Conservation (phyloP, 352 stramenopile species). For the Thalassiosira ordinaria region DNA sequence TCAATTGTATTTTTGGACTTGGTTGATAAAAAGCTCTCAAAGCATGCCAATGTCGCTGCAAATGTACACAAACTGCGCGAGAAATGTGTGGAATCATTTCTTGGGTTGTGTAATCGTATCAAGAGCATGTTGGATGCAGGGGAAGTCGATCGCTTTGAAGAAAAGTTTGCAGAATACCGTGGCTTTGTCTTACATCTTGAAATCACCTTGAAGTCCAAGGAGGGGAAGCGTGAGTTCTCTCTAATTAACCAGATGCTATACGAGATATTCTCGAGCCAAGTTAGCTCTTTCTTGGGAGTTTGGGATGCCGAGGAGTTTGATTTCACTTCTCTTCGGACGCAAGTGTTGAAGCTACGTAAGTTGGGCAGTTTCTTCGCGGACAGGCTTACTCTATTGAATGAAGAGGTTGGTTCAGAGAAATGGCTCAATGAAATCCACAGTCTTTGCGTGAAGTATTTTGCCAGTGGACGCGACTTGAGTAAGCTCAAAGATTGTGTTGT, state of each 20-base stretch:
- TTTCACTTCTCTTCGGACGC: conserved; percentile 44
- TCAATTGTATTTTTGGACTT: conserved; percentile 55
- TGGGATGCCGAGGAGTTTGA: conserved; percentile 43
- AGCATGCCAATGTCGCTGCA: conserved; percentile 42
- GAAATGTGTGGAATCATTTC: conserved; percentile 29
- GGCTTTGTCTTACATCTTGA: conserved; percentile 50
- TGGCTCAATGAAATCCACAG: conserved; percentile 57
- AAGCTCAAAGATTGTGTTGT: conserved; percentile 61
- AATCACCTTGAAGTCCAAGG: conserved; percentile 26
- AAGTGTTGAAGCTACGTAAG: conserved; percentile 41
- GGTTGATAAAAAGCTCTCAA: conserved; percentile 33
- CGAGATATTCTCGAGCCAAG: conserved; percentile 36
- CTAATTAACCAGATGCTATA: conserved; percentile 64
- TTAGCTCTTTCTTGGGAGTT: conserved; percentile 16
- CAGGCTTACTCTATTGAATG: conserved; percentile 61
- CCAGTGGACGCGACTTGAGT: conserved; percentile 51
- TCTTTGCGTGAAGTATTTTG: conserved; percentile 58
- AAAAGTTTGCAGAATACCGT: conserved; percentile 64
- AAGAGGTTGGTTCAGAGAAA: conserved; percentile 55
- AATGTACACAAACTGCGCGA: conserved; percentile 20
- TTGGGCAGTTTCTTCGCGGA: conserved; percentile 67
- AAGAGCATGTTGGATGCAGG: conserved; percentile 36
- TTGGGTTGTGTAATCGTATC: conserved; percentile 39
- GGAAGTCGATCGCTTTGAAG: conserved; percentile 50
- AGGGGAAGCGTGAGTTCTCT: conserved; percentile 35